Evolutionary conservation across 1,139 yeast genomes (phyloP), one percentile per base, ranked within the genome.

Genomic region (Yamadazyma atlantica): DNA sequence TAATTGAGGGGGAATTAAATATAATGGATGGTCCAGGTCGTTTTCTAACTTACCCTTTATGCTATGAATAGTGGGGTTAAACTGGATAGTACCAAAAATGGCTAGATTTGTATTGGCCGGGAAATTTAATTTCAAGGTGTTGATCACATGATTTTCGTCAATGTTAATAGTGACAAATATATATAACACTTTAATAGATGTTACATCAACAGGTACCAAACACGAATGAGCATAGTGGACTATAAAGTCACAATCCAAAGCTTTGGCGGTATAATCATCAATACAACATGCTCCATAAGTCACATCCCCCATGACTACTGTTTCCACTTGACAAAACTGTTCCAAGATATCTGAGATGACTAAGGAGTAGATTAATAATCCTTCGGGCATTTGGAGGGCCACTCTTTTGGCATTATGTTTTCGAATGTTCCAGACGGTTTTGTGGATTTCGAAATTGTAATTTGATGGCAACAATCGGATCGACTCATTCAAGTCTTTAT

Each of bases 201-300:
- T 92, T 22, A 90, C 75, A 57, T 90, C 98, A 22, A 92, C 87
- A 1, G 99, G 98, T 1, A 92, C 97, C 36, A 92, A 70, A 62
- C 99, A 92, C 11, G 96, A 89, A 59, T 92, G 99, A 2, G 98
- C 99, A 61, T 92, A 92, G 62, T 94, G 99, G 10, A 92, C 89
- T 41, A 92, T 81, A 50, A 90, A 85, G 57, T 92, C 99, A 62
- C 98, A 94, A 38, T 86, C 96, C 32, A 92, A 65, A 0, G 97
- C 82, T 43, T 90, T 69, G 3, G 99, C 98, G 0, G 98, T 90
- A 56, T 75, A 92, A 57, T 92, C 99, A 58, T 92, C 99, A 37
- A 92, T 89, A 62, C 99, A 92, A 57, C 99, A 92, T 0, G 99
- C 99, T 24, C 99, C 99, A 54, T 92, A 92, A 0, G 97, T 88